Evolutionary conservation across 495 filamentous ascomycete species (phyloP).

Genomic region (Neurospora sp.): DNA sequence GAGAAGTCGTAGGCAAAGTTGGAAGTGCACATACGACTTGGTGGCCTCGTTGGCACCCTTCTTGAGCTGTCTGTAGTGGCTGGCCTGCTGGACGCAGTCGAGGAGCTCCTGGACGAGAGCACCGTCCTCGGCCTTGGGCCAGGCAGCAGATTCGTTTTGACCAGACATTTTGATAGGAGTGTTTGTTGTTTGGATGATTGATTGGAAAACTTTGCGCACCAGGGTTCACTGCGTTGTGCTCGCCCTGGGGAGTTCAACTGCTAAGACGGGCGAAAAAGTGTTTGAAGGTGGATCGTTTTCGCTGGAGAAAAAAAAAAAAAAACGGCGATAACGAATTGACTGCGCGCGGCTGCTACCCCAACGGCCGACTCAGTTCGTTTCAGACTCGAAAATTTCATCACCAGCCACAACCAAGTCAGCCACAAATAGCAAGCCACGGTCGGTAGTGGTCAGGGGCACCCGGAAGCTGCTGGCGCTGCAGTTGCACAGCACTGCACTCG

Average conservation of each 20-base stretch:
- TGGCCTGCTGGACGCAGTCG: conserved; percentile 79
- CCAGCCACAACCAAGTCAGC: background rate
- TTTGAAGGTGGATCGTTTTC: background rate
- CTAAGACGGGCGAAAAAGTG: background rate
- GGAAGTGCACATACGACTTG: conserved; percentile 45
- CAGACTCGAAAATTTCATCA: background rate
- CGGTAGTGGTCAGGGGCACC: background rate
- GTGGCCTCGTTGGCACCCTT: conserved; percentile 68
- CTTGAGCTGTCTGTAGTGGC: conserved; percentile 78
- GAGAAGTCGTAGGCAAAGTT: background rate
- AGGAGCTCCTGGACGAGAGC: conserved; percentile 70
- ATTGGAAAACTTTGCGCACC: conserved; percentile 6
- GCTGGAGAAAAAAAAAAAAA: background rate
- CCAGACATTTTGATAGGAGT: conserved; percentile 32
- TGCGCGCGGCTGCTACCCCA: background rate
- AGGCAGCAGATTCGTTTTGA: conserved; percentile 52
- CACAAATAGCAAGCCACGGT: background rate
- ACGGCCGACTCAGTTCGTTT: background rate
- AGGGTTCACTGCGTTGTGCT: conserved; percentile 26
- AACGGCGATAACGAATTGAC: background rate
- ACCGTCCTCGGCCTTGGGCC: conserved; percentile 75
- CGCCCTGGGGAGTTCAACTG: conserved; percentile 13
- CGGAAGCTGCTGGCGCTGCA: background rate
- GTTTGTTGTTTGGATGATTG: background rate
- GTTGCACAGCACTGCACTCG: background rate